A percentile compares a stretch with the other conserved stretches of the same genome.
Conservation (phyloP, 2,329 filamentous ascomycete genomes). For the Aspergillus sp. region DNA sequence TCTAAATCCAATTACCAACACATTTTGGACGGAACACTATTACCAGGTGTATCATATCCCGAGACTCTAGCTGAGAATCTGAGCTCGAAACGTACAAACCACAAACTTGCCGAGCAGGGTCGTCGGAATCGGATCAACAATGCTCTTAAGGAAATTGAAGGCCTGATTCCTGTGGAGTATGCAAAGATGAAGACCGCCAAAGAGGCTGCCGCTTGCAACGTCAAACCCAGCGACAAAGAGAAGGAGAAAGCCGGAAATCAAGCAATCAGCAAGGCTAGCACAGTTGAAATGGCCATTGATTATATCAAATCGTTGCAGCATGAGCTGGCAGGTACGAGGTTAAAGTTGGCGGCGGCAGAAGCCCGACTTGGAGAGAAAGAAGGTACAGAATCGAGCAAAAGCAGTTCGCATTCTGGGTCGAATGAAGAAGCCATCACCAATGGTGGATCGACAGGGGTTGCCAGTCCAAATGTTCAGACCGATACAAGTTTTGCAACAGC, state of each 20-base stretch:
- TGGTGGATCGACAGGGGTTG: not conserved
- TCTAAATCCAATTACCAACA: constrained; percentile 98
- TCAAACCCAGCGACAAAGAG: constrained; percentile 38
- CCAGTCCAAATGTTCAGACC: not conserved
- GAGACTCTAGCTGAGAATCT: constrained; percentile 86
- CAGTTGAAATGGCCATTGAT: constrained; percentile 93
- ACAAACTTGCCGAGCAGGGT: constrained; percentile 97
- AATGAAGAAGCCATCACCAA: not conserved
- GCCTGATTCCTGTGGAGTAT: constrained; percentile 61
- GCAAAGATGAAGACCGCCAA: constrained; percentile 38
- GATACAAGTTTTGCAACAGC: not conserved
- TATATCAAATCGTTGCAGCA: constrained; percentile 83
- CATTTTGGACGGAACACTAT: constrained; percentile 83
- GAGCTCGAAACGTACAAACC: constrained; percentile 91
- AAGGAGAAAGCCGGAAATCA: constrained; percentile 45
- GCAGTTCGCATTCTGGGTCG: not conserved
- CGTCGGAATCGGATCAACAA: constrained; percentile 91
- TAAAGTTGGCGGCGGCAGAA: constrained; percentile 59
- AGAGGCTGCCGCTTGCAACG: constrained; percentile 34
- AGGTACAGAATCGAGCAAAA: not conserved
- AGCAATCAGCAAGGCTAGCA: constrained; percentile 86
- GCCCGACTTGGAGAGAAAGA: constrained; percentile 43
- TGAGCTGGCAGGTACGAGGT: constrained; percentile 61
- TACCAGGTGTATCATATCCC: constrained; percentile 85
- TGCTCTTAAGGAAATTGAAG: constrained; percentile 84